These are phyloP conservation scores for Lignosus rhinocerotis DNA, from an alignment of 1,284 basidiomycete genomes.

Conservation along the genomic window DNA sequence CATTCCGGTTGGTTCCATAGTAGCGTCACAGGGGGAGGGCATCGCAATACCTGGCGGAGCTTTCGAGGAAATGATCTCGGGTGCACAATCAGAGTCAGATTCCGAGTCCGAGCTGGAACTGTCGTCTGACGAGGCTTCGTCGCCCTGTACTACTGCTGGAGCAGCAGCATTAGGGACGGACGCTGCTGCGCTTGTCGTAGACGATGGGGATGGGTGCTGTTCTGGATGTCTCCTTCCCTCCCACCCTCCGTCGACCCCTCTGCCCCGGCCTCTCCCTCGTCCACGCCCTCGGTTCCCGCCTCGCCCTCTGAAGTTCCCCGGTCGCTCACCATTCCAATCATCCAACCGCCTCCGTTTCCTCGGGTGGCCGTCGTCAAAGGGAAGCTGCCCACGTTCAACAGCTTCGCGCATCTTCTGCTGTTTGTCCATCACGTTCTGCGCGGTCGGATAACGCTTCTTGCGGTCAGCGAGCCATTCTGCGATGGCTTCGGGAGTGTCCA, in stretches of 20 bases:
- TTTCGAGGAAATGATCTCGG: conserved; percentile 68
- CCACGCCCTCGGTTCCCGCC: conserved; percentile 36
- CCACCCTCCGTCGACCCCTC: conserved; percentile 27
- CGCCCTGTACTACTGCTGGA: neutral
- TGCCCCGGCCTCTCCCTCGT: conserved; percentile 36
- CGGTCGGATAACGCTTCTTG: conserved; percentile 80
- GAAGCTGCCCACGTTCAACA: conserved; percentile 73
- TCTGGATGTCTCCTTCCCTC: conserved; percentile 3
- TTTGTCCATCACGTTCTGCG: conserved; percentile 72
- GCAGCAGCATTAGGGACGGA: neutral
- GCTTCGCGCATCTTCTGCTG: conserved; percentile 75
- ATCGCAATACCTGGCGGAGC: conserved; percentile 9
- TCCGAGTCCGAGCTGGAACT: conserved; percentile 28
- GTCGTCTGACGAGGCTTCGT: conserved; percentile 5
- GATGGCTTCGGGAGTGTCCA: conserved; percentile 83
- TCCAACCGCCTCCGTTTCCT: conserved; percentile 35
- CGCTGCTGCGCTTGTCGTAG: neutral
- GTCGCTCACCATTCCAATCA: conserved; percentile 20
- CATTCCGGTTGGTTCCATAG: conserved; percentile 9
- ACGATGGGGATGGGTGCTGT: neutral
- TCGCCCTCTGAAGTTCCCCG: conserved; percentile 34
- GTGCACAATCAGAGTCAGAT: conserved; percentile 45
- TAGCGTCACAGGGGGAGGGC: neutral
- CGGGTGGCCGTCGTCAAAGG: conserved; percentile 45
- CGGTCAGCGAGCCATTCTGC: conserved; percentile 87